Conservation (phyloP, 768 basidiomycete species). For the Agrocybe chaxingu region DNA sequence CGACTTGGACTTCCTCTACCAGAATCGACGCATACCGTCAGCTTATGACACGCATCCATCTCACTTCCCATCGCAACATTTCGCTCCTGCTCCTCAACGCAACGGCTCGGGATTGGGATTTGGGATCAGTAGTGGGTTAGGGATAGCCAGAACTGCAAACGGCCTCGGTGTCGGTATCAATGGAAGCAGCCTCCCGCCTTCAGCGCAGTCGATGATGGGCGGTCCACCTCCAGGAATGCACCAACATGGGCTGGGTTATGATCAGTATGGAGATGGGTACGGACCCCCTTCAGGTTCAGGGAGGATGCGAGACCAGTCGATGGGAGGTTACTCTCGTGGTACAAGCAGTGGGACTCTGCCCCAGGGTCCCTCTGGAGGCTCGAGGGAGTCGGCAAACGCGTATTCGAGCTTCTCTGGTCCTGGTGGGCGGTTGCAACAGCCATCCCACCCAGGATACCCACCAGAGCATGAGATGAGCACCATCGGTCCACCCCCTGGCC, state of each 20-base stretch:
- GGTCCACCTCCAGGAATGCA: slow-evolving; percentile 13
- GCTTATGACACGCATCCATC: slow-evolving; percentile 16
- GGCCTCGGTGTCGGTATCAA: slow-evolving; percentile 7
- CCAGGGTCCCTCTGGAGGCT: slow-evolving; percentile 6
- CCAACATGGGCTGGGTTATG: slow-evolving; percentile 16
- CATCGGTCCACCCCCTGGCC: slow-evolving; percentile 14
- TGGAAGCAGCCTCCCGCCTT: slow-evolving; percentile 11
- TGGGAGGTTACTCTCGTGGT: not conserved
- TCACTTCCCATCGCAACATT: slow-evolving; percentile 5
- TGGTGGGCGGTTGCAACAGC: slow-evolving; percentile 2
- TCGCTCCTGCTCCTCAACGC: slow-evolving; percentile 6
- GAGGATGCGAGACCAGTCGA: slow-evolving; percentile 12
- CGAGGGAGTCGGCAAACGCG: slow-evolving; percentile 9
- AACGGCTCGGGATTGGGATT: slow-evolving; percentile 1
- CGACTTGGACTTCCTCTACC: slow-evolving; percentile 55
- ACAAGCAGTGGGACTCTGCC: slow-evolving; percentile 7
- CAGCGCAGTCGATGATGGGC: slow-evolving; percentile 10
- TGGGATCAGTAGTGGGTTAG: slow-evolving; percentile 4
- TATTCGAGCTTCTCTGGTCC: slow-evolving; percentile 9
- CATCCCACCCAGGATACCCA: slow-evolving; percentile 15
- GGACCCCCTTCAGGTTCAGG: slow-evolving; percentile 4
- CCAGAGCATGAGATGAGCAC: slow-evolving; percentile 23
- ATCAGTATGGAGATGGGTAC: slow-evolving; percentile 14
- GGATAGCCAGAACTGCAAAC: slow-evolving; percentile 2
- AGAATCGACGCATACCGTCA: slow-evolving; percentile 29